These are phyloP conservation scores for Dothistroma pini DNA, from an alignment of 2,329 filamentous ascomycete species.

Conservation along the genomic window DNA sequence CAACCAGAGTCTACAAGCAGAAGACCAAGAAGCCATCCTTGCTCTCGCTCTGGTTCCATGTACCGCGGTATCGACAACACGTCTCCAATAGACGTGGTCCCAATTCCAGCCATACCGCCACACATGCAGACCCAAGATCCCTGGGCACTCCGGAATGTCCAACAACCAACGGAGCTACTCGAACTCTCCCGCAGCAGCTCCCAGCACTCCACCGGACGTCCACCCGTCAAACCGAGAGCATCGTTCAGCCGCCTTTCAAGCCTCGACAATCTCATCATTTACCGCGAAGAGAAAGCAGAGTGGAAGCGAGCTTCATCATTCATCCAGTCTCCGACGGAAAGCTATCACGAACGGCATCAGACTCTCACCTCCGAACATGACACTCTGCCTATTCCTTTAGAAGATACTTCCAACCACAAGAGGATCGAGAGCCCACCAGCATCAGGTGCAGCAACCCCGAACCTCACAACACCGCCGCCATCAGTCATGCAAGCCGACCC, in stretches of 20 bases:
- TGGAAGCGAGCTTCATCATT: conserved; percentile 27
- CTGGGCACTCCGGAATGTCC: conserved; percentile 22
- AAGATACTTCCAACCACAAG: conserved; percentile 11
- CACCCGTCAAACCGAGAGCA: conserved; percentile 22
- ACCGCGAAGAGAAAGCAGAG: conserved; percentile 30
- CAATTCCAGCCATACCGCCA: conserved; percentile 12
- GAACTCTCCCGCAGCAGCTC: conserved; percentile 21
- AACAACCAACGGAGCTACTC: conserved; percentile 4
- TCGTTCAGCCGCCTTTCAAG: conserved; percentile 30
- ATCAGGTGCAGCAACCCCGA: conserved; percentile 1
- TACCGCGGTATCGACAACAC: conserved; percentile 3
- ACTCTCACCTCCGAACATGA: conserved; percentile 15
- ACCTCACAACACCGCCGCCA: not conserved
- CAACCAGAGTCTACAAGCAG: not conserved
- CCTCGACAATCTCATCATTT: conserved; percentile 33
- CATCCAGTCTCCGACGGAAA: conserved; percentile 14
- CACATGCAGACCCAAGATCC: conserved; percentile 16
- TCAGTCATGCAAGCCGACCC: not conserved
- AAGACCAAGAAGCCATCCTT: conserved; percentile 18
- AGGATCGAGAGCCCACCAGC: not conserved
- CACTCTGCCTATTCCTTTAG: conserved; percentile 3
- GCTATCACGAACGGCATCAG: conserved; percentile 10
- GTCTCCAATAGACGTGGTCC: not conserved
- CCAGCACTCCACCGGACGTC: conserved; percentile 13
- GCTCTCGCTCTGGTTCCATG: conserved; percentile 11